These are phyloP conservation scores for Plectosphaerella sp. DNA, from an alignment of 2,329 filamentous ascomycete species.

Conservation along the genomic window DNA sequence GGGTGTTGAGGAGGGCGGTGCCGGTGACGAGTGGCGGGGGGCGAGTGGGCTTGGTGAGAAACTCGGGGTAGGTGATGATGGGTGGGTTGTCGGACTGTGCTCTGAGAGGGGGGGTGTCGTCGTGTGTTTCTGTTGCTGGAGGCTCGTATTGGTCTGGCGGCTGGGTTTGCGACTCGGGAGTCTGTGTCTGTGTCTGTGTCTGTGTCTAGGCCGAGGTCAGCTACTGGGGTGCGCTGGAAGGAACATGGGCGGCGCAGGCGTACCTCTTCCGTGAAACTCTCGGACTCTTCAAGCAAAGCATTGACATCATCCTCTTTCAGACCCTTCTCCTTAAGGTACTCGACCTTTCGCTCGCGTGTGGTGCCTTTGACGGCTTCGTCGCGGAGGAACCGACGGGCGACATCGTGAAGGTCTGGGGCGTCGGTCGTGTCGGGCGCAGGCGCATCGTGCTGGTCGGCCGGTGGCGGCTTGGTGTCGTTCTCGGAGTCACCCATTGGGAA, in stretches of 20 bases:
- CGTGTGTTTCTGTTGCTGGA: constrained; percentile 1
- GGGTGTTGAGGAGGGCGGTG: constrained; percentile 51
- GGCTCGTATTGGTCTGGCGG: background rate
- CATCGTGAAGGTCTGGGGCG: constrained; percentile 40
- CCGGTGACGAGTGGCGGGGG: constrained; percentile 61
- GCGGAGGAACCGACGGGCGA: constrained; percentile 71
- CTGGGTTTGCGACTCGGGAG: constrained; percentile 1
- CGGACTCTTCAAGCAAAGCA: constrained; percentile 46
- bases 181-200: background rate
- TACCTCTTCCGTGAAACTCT: background rate
- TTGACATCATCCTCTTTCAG: constrained; percentile 64
- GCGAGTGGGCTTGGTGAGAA: constrained; percentile 52
- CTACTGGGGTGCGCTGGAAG: background rate
- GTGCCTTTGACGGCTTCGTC: constrained; percentile 68
- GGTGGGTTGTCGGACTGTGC: constrained; percentile 43
- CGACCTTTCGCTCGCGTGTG: constrained; percentile 65
- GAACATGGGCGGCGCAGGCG: background rate
- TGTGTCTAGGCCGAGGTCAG: background rate
- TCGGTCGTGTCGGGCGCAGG: constrained; percentile 1
- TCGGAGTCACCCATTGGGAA: constrained; percentile 24
- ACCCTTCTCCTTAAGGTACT: constrained; percentile 76
- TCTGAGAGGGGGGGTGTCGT: constrained; percentile 9
- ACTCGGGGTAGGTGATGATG: constrained; percentile 68
- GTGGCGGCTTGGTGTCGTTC: constrained; percentile 6
- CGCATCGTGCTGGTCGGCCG: constrained; percentile 4